Evolutionary conservation across 768 basidiomycete species (phyloP), one percentile per base, ranked within the genome.

Genomic region (Phlebiopsis gigantea): DNA sequence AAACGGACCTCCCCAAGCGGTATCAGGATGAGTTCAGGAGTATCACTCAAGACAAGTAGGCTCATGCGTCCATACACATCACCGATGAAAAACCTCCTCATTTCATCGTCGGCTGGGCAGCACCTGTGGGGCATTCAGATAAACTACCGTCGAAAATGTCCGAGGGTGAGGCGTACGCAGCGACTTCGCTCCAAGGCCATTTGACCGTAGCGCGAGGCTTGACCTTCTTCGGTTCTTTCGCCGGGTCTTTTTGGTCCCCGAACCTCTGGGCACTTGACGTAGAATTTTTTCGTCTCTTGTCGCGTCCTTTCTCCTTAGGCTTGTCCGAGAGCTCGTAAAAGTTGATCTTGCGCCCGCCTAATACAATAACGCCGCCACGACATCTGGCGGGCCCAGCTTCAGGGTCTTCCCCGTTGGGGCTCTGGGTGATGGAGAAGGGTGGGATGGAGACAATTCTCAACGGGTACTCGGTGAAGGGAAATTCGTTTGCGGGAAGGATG

Each of bases 111-210:
- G 24, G 86, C 64, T 8, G 72, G 61, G 58, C 79, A 82, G 69
- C 79, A 81, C 22, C 39, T 59, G 31, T 34, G 31, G 14, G 31
- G 14, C 31, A 34, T 7, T 34, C 6, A 34, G 31, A 6, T 6
- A 7, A 14, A 34, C 31, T 6, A 50, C 53, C 4, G 43, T 21
- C n/a, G 7, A 2, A 12, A 21, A 17, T 22, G 6, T 49, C 46
- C 14, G 52, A 31, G 24, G n/a, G 44, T 21, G 25, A 28, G 10
- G 72, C 84, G 62, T 66, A 92, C 90, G 85, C 82, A 59, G 81
- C 76, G 41, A 92, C 75, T 58, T 84, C 81, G 57, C 77, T 80
- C 83, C 87, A 91, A 7, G 88, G 88, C 90, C 90, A 91, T 14
- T 82, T 79, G 15, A 90, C 76, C 31, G 67, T 65, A 0, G 80